Percentiles rank a stretch among this genome's conserved stretches.
These are phyloP conservation scores for Rhizopus microsporus DNA, from an alignment of 371 early-diverging fungal species.

Conservation along the genomic window DNA sequence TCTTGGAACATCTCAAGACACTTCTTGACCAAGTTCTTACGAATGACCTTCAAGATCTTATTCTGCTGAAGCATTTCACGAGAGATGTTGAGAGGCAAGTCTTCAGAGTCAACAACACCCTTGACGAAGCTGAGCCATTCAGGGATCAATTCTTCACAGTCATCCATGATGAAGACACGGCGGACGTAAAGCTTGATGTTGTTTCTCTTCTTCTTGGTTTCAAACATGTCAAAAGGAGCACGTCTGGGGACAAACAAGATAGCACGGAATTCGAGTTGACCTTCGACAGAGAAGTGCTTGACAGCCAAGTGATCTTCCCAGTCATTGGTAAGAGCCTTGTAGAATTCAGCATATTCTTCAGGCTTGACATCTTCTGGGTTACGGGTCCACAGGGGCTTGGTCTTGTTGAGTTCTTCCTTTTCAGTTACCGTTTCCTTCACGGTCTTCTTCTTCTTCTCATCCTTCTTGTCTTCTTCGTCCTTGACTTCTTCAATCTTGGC, in stretches of 20 bases:
- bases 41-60: conserved; percentile 74
- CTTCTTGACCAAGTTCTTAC: conserved; percentile 81
- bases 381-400: conserved; percentile 88
- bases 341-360: conserved; percentile 83
- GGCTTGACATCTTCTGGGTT: conserved; percentile 69
- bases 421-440: conserved; percentile 60
- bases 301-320: conserved; percentile 68
- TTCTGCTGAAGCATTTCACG: conserved; percentile 88
- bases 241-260: conserved; percentile 80
- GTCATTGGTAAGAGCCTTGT: conserved; percentile 82
- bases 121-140: conserved; percentile 64
- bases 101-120: conserved; percentile 85
- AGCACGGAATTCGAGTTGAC: conserved; percentile 77
- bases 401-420: conserved; percentile 64
- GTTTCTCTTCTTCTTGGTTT: conserved; percentile 68
- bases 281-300: conserved; percentile 82
- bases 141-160: conserved; percentile 69
- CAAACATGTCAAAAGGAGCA: conserved; percentile 65
- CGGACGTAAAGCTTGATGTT: conserved; percentile 86
- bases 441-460: conserved; percentile 67
- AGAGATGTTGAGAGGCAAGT: conserved; percentile 89
- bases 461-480: conserved; percentile 75
- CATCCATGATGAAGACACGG: conserved; percentile 90
- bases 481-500: conserved; percentile 59
- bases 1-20: conserved; percentile 77